These are phyloP conservation scores for Cordyceps javanica DNA, from an alignment of 2,329 filamentous ascomycete genomes.

Conservation along the genomic window DNA sequence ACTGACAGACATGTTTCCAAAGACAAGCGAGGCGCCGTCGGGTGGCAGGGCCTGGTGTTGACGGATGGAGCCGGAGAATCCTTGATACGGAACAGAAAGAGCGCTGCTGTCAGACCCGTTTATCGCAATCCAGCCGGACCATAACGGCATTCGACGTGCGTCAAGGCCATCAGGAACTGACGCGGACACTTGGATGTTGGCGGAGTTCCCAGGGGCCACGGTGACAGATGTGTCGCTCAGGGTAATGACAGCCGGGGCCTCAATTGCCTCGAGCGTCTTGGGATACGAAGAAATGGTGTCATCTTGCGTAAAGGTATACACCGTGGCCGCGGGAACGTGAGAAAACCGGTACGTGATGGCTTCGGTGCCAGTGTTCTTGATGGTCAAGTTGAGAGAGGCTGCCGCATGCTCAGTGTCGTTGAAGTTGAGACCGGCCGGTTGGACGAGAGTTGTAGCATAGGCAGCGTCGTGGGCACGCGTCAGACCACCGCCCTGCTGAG, in stretches of 20 bases:
- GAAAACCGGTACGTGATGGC: conserved; percentile 42
- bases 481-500: conserved; percentile 14
- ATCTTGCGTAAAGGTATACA: conserved; percentile 33
- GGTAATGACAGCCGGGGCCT: background rate
- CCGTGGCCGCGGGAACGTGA: conserved; percentile 40
- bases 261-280: conserved; percentile 23
- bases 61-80: conserved; percentile 31
- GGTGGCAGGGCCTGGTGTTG: conserved; percentile 18
- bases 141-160: conserved; percentile 32
- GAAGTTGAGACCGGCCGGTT: conserved; percentile 26
- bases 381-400: conserved; percentile 38
- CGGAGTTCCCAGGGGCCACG: conserved; percentile 30
- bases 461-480: conserved; percentile 12
- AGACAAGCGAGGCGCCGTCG: conserved; percentile 27
- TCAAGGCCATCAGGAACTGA: conserved; percentile 30
- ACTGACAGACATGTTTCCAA: conserved; percentile 18
- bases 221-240: conserved; percentile 10
- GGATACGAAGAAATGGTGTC: conserved; percentile 27
- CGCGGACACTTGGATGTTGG: conserved; percentile 34
- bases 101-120: conserved; percentile 33
- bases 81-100: conserved; percentile 36
- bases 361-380: conserved; percentile 43
- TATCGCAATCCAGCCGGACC: conserved; percentile 36
- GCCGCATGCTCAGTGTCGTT: conserved; percentile 50
- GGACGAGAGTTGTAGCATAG: background rate